These are phyloP conservation scores for Basidiobolus meristosporus DNA, from an alignment of 371 early-diverging fungal genomes.

Conservation along the genomic window DNA sequence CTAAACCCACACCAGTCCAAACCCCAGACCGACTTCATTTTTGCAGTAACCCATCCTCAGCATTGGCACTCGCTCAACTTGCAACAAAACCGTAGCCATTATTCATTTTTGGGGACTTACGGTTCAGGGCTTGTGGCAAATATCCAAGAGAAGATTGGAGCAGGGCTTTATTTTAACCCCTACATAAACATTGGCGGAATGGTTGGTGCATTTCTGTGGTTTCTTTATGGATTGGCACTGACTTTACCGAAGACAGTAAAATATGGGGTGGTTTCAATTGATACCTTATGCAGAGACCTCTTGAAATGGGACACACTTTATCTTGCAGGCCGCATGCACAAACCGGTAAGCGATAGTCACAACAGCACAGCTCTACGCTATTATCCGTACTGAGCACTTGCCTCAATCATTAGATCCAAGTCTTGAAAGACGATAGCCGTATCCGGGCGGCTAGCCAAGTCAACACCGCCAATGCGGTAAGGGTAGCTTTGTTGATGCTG, in stretches of 20 bases:
- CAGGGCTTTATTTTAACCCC: slow-evolving; percentile 91
- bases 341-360: slow-evolving; percentile 47
- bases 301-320: slow-evolving; percentile 89
- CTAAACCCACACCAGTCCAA: slow-evolving; percentile 11
- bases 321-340: slow-evolving; percentile 91
- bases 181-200: slow-evolving; percentile 68
- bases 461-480: slow-evolving; percentile 71
- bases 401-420: slow-evolving; percentile 26
- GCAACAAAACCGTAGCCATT: slow-evolving; percentile 74
- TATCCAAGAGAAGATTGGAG: slow-evolving; percentile 73
- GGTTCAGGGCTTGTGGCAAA: slow-evolving; percentile 51
- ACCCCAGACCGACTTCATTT: slow-evolving; percentile 85
- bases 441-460: slow-evolving; percentile 68
- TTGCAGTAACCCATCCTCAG: slow-evolving; percentile 88
- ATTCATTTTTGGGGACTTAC: slow-evolving; percentile 47
- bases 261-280: slow-evolving; percentile 91
- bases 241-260: too few species aligned
- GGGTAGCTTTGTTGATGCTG: slow-evolving; percentile 65
- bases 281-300: slow-evolving; percentile 64
- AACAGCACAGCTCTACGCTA: background rate
- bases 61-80: slow-evolving; percentile 94
- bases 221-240: too few species aligned
- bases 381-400: background rate
- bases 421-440: slow-evolving; percentile 72
- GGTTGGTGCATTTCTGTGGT: too few species aligned